These are phyloP conservation scores for Penicillium roqueforti DNA, from an alignment of 495 filamentous ascomycete genomes.

Conservation along the genomic window DNA sequence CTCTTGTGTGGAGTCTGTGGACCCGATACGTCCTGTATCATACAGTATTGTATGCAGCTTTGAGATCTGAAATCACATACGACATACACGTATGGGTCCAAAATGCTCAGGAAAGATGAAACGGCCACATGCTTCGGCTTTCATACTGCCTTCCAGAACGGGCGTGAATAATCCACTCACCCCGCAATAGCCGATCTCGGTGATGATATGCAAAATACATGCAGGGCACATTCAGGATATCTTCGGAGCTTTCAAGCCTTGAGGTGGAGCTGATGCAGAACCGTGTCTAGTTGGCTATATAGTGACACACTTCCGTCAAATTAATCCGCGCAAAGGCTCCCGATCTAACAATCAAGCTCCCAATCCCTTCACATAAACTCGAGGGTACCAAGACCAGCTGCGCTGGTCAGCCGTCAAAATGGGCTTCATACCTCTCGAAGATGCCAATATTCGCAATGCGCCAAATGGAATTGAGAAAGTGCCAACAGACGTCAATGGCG, in stretches of 20 bases:
- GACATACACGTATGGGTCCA: background rate
- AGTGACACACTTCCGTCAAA: constrained; percentile 13
- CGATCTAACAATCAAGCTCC: constrained; percentile 2
- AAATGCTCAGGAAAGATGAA: constrained; percentile 1
- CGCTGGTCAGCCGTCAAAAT: constrained; percentile 21
- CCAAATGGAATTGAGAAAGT: constrained; percentile 3
- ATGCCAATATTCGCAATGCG: constrained; percentile 5
- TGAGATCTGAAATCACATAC: background rate
- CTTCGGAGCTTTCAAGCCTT: background rate
- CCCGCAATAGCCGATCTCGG: constrained; percentile 10
- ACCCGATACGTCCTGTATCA: background rate
- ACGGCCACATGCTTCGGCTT: background rate
- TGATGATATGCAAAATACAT: constrained; percentile 7
- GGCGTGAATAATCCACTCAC: background rate
- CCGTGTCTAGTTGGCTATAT: constrained; percentile 15
- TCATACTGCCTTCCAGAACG: background rate
- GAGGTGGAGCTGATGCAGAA: constrained; percentile 7
- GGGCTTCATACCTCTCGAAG: constrained; percentile 25
- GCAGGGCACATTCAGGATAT: background rate
- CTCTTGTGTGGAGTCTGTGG: background rate
- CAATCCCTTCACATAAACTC: constrained; percentile 5
- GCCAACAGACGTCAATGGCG: constrained; percentile 1
- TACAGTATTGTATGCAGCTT: background rate
- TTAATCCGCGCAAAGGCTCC: constrained; percentile 6
- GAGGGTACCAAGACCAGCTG: constrained; percentile 11